Evolutionary conservation across 2,329 filamentous ascomycete genomes (phyloP), one percentile per base, ranked within the genome.

Genomic region (Talaromyces verruculosus): DNA sequence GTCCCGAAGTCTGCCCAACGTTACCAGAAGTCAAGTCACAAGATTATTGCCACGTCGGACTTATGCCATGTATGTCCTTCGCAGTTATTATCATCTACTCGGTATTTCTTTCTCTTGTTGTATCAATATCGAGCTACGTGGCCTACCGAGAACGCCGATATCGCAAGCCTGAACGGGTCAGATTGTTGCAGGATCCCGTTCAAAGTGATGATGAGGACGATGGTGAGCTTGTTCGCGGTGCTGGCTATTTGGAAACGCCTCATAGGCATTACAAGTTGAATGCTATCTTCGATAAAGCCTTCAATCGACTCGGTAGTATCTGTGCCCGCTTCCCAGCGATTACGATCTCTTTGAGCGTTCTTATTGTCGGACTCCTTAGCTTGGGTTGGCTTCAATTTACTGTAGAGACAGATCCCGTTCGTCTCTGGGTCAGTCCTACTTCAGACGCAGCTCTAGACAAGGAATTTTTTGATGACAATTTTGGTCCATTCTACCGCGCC

Each of bases 191-290:
- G 72, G 94, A 97, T 72, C 85, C 91, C 0, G 85, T 88, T 13
- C 89, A 89, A 8, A 96, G 91, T 72, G 94, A 98, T 69, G 93
- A 98, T 67, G 95, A 99, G 69, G 94, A 97, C 68, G 94, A 97
- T 74, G 93, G 91, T 1, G 92, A 96, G 67, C 85, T 93, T 63
- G 87, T 95, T 3, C 87, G 91, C 70, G 90, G 89, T 63, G 86
- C 87, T 19, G 90, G 90, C 45, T 89, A 93, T 82, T 84, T 92
- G 45, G 92, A 97, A 71, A 86, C 89, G 13, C 92, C 92, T 0
- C 89, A 89, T 17, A 89, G 87, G 69, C 87, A 90, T 63, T 99
- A 99, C 77, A 86, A 85, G 70, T 81, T 98, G 70, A 98, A 99
- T 72, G 91, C 89, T 2, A 86, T 89, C 75, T 91, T 92, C 69